Conservation (phyloP, 2,329 filamentous ascomycete species). For the Aspergillus intermedius region DNA sequence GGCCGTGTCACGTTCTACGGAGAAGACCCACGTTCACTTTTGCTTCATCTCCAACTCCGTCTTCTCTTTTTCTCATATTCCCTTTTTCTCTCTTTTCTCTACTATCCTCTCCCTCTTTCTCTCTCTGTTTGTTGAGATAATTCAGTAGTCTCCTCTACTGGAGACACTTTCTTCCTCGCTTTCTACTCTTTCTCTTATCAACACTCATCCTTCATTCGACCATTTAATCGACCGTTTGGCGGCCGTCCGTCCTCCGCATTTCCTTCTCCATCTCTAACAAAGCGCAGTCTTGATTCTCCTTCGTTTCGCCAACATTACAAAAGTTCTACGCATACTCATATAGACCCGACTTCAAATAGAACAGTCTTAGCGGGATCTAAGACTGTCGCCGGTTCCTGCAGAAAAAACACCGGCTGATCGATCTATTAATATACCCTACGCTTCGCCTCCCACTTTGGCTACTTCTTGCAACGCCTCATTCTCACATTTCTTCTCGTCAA, state of each 20-base stretch:
- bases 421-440: too few species aligned
- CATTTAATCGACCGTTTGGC: neutral
- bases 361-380: too few species aligned
- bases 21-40: constrained; percentile 9
- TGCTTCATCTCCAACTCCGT: constrained; percentile 9
- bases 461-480: too few species aligned
- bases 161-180: neutral
- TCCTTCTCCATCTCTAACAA: constrained; percentile 3
- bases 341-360: too few species aligned
- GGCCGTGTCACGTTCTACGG: neutral
- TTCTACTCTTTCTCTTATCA: constrained; percentile 4
- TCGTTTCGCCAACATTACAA: neutral
- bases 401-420: too few species aligned
- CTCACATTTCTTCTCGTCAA: too few species aligned
- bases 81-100: constrained; percentile 2
- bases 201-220: constrained; percentile 7
- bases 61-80: constrained; percentile 2
- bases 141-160: too few species aligned
- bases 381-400: too few species aligned
- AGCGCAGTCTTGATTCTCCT: neutral
- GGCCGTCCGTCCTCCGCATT: constrained; percentile 5
- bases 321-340: too few species aligned
- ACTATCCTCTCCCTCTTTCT: constrained; percentile 1
- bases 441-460: too few species aligned
- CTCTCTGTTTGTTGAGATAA: too few species aligned